Evolutionary conservation across 352 stramenopile species (phyloP).

Genomic region (Phytophthora multivora): DNA sequence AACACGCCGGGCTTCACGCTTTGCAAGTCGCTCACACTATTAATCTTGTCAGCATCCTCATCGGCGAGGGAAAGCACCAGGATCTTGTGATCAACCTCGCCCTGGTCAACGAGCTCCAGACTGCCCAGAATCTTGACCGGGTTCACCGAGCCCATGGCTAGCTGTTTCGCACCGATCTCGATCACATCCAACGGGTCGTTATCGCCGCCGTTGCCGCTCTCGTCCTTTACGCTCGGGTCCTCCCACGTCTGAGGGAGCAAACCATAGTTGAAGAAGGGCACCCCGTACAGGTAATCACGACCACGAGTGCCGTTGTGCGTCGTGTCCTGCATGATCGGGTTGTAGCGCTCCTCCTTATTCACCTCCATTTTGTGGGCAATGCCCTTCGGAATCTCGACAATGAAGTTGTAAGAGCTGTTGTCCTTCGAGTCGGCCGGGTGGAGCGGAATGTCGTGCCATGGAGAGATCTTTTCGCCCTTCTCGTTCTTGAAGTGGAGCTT

Average conservation of each 20-base stretch:
- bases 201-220: conserved; percentile 93
- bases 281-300: conserved; percentile 96
- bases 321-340: conserved; percentile 99
- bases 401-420: conserved; percentile 91
- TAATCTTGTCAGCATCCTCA: conserved; percentile 84
- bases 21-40: conserved; percentile 91
- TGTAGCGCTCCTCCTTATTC: conserved; percentile 93
- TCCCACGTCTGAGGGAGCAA: conserved; percentile 99
- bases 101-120: conserved; percentile 98
- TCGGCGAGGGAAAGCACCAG: conserved; percentile 93
- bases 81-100: conserved; percentile 99
- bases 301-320: conserved; percentile 96
- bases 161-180: conserved; percentile 92
- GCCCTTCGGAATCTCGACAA: conserved; percentile 99
- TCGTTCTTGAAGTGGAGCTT: conserved; percentile 78
- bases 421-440: conserved; percentile 55
- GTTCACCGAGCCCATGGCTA: conserved; percentile 95
- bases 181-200: conserved; percentile 99
- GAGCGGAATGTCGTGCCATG: conserved; percentile 98
- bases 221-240: conserved; percentile 90
- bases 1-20: conserved; percentile 91
- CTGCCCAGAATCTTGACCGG: conserved; percentile 97
- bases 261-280: conserved; percentile 99
- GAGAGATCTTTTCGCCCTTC: conserved; percentile 86
- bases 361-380: conserved; percentile 99